phyloP scores from a whole-genome alignment of 331 rosid genomes.

The Erythrophleum ivorense region DNA sequence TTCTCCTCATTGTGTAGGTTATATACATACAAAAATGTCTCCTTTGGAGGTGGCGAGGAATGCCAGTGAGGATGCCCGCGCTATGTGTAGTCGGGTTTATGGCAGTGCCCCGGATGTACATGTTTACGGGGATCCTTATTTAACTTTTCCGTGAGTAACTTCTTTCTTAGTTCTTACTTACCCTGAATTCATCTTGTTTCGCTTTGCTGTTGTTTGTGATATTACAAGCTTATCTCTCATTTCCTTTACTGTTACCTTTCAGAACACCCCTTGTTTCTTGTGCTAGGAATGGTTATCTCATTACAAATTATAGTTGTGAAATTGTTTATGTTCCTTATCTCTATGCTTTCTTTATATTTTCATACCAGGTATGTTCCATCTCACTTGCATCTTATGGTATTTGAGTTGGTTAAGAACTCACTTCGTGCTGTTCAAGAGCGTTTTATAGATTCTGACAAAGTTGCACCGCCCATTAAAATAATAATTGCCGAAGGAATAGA shows the following conservation, averaged over 20 bases:
- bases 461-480: slow-evolving; percentile 19
- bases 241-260: background rate
- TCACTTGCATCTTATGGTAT: slow-evolving; percentile 32
- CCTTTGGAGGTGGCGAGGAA: slow-evolving; percentile 62
- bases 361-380: slow-evolving; percentile 7
- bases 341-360: background rate
- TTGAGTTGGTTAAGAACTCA: slow-evolving; percentile 28
- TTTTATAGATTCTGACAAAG: slow-evolving; percentile 22
- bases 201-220: background rate
- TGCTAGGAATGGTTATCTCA: background rate
- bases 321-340: background rate
- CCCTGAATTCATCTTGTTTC: slow-evolving; percentile 5
- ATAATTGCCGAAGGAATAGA: slow-evolving; percentile 17
- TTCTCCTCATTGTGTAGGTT: slow-evolving; percentile 68
- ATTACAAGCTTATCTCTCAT: background rate
- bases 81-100: slow-evolving; percentile 66
- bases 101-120: slow-evolving; percentile 66
- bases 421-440: slow-evolving; percentile 26
- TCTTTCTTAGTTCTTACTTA: background rate
- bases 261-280: background rate
- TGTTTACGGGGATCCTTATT: slow-evolving; percentile 65
- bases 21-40: slow-evolving; percentile 72
- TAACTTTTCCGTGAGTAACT: slow-evolving; percentile 72
- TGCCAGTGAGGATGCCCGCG: slow-evolving; percentile 78
- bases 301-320: background rate